Conservation (phyloP, 371 early-diverging fungal species). For the Circinella minor region DNA sequence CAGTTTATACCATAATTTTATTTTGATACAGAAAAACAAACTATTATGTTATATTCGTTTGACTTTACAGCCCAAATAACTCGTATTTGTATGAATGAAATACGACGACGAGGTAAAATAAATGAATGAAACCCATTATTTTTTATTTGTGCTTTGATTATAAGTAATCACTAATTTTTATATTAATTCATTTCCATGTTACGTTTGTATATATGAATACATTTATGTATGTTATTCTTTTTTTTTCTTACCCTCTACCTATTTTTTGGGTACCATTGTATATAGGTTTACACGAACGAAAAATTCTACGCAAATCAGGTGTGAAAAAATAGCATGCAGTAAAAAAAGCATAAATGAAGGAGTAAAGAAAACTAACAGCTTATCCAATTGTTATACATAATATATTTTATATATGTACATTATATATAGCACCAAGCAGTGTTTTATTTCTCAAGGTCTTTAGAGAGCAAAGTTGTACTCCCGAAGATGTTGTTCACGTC, state of each 20-base stretch:
- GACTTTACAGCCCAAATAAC: slow-evolving; percentile 45
- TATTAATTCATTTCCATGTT: too few relatives aligned
- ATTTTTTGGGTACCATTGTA: too few relatives aligned
- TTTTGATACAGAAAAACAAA: too few relatives aligned
- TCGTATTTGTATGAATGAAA: slow-evolving; percentile 49
- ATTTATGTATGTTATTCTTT: too few relatives aligned
- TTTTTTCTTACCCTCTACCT: too few relatives aligned
- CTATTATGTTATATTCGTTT: slow-evolving; percentile 37
- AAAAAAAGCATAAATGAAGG: too few relatives aligned
- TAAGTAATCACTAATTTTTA: too few relatives aligned
- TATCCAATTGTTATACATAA: background rate
- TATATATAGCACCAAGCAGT: slow-evolving; percentile 37
- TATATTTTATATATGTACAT: background rate
- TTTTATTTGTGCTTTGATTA: too few relatives aligned
- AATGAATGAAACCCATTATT: background rate
- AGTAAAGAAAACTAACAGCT: too few relatives aligned
- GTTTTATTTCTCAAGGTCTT: slow-evolving; percentile 47
- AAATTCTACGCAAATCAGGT: slow-evolving; percentile 52
- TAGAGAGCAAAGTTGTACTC: slow-evolving; percentile 35
- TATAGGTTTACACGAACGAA: slow-evolving; percentile 48
- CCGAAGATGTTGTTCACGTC: slow-evolving; percentile 37
- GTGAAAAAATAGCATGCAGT: slow-evolving; percentile 4
- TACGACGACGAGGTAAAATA: slow-evolving; percentile 42
- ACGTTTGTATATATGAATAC: too few relatives aligned
- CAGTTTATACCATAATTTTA: too few relatives aligned